These are phyloP conservation scores for Stephanodiscus minutulus DNA, from an alignment of 108 stramenopile species.

Conservation along the genomic window DNA sequence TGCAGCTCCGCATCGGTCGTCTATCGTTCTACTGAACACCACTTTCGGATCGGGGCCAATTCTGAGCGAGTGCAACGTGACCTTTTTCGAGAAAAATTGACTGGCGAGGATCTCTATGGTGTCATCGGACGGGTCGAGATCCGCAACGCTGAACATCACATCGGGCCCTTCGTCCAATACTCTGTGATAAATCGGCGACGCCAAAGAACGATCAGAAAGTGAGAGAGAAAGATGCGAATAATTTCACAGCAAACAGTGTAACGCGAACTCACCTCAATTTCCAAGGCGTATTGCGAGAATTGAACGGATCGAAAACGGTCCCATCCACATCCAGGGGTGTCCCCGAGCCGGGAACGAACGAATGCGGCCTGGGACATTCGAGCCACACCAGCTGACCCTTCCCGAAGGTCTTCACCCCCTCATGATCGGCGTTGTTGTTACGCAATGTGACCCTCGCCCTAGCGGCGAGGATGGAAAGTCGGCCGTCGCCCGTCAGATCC, in stretches of 20 bases:
- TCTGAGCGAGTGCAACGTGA: slow-evolving; percentile 83
- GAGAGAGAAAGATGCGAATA: neutral
- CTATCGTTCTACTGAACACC: slow-evolving; percentile 70
- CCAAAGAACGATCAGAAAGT: neutral
- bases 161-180: slow-evolving; percentile 92
- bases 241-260: neutral
- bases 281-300: slow-evolving; percentile 77
- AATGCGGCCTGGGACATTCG: slow-evolving; percentile 78
- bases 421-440: slow-evolving; percentile 22
- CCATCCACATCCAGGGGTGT: slow-evolving; percentile 82
- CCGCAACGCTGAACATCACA: slow-evolving; percentile 95
- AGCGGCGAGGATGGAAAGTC: slow-evolving; percentile 88
- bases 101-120: slow-evolving; percentile 90
- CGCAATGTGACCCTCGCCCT: slow-evolving; percentile 68
- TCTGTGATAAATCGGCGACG: slow-evolving; percentile 7
- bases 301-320: slow-evolving; percentile 80
- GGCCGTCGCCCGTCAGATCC: slow-evolving; percentile 88
- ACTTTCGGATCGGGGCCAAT: slow-evolving; percentile 62
- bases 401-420: slow-evolving; percentile 21
- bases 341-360: slow-evolving; percentile 62
- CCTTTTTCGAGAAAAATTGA: slow-evolving; percentile 86
- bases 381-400: slow-evolving; percentile 85
- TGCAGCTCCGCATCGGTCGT: slow-evolving; percentile 86
- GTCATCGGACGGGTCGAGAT: slow-evolving; percentile 84
- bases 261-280: slow-evolving; percentile 62